A percentile compares a stretch with the other conserved stretches of the same genome.
Evolutionary conservation across 306 rosid species (phyloP).

Genomic region (Pyrus pyrifolia): DNA sequence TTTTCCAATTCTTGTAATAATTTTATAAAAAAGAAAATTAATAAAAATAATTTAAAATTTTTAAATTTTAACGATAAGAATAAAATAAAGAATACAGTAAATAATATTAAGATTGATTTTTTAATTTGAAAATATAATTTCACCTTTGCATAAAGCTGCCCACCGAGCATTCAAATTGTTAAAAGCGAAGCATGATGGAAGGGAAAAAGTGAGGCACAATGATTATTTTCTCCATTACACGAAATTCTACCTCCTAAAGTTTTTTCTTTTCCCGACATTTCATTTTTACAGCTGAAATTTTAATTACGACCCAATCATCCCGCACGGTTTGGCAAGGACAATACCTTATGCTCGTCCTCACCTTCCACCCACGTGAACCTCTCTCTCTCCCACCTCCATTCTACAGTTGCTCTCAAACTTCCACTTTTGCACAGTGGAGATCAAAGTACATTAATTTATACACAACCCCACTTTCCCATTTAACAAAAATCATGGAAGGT

Average conservation of each 20-base stretch:
- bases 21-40: too few species aligned
- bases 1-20: too few species aligned
- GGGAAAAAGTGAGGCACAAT: slow-evolving; percentile 10
- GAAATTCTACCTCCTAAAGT: slow-evolving; percentile 13
- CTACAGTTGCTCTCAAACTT: slow-evolving; percentile 9
- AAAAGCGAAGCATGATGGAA: slow-evolving; percentile 1
- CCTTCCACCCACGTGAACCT: slow-evolving; percentile 30
- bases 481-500: neutral
- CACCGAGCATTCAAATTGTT: neutral
- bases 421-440: slow-evolving; percentile 17
- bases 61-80: too few species aligned
- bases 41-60: too few species aligned
- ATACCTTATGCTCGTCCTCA: slow-evolving; percentile 14
- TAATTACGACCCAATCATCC: slow-evolving; percentile 39
- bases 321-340: slow-evolving; percentile 30
- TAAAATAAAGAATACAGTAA: too few species aligned
- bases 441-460: slow-evolving; percentile 2
- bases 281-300: slow-evolving; percentile 27
- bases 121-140: too few species aligned
- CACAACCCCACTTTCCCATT: slow-evolving; percentile 10
- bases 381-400: neutral
- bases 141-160: neutral
- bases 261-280: slow-evolving; percentile 13
- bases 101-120: too few species aligned
- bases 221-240: slow-evolving; percentile 28